These are phyloP conservation scores for Agaricus blazei DNA, from an alignment of 768 basidiomycete genomes.

Conservation along the genomic window DNA sequence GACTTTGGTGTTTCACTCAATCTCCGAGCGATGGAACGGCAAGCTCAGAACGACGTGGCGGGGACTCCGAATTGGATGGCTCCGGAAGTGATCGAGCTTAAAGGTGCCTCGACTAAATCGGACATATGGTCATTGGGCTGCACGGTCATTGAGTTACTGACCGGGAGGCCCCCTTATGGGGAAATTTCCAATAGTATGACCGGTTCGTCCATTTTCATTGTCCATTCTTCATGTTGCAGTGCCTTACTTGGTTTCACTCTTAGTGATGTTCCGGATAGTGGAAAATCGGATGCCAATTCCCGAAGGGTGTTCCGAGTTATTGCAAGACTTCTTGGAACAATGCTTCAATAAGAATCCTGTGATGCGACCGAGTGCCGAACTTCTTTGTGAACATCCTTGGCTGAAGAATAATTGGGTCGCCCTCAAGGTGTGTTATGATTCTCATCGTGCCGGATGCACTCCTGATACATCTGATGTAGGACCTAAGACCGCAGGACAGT, in stretches of 20 bases:
- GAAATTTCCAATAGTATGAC: conserved; percentile 90
- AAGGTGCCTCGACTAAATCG: conserved; percentile 88
- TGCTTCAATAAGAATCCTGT: conserved; percentile 90
- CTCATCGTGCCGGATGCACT: not conserved
- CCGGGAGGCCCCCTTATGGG: conserved; percentile 87
- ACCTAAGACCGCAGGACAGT: conserved; percentile 88
- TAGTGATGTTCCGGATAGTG: conserved; percentile 97
- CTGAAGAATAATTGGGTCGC: conserved; percentile 73
- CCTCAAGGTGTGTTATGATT: conserved; percentile 55
- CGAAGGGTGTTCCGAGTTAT: conserved; percentile 65
- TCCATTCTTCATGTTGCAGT: not conserved
- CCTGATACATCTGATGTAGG: conserved; percentile 30
- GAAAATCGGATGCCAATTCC: conserved; percentile 89
- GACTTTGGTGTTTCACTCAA: conserved; percentile 98
- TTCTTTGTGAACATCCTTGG: conserved; percentile 90
- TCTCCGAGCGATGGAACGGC: conserved; percentile 82
- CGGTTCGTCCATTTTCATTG: conserved; percentile 39
- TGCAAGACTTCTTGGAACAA: conserved; percentile 74
- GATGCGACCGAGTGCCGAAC: conserved; percentile 77
- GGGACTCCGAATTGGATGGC: conserved; percentile 99
- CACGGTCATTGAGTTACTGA: conserved; percentile 90
- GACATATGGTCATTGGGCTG: conserved; percentile 97
- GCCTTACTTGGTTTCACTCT: conserved; percentile 7
- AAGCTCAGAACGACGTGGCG: conserved; percentile 72
- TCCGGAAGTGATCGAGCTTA: conserved; percentile 93